Evolutionary conservation across 176 grass and related monocot species (phyloP), one percentile per base, ranked within the genome.

Genomic region (Zizania latifolia): DNA sequence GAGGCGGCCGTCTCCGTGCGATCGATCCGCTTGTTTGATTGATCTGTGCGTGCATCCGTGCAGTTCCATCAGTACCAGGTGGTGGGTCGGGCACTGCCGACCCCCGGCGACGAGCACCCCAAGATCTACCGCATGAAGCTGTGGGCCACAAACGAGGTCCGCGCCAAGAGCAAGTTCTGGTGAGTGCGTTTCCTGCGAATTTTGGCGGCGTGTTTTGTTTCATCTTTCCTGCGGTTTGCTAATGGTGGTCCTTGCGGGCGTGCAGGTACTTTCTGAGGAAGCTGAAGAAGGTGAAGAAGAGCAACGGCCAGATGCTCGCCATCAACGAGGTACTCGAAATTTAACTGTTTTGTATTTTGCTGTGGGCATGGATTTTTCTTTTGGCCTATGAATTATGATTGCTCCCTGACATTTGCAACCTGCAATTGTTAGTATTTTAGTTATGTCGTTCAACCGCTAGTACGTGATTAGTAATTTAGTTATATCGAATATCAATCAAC

Each of bases 1-100:
- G 17, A 5, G 22, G 28, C 31, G 2, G 11, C 36, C 15, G 22
- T 34, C 21, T 61, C 21, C 37, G 0, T 31, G 9, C 24, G 15
- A 21, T 45, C 71, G 46, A 74, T 75, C 37, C 14, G 55, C 65
- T 35, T 26, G 7, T 56, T 43, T 55, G 62, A 85, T 73, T 73
- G 37, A 10, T 2, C 5, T 8, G 17, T 21, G 37, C 6, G 27
- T 44, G 39, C 29, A 6, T 62, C 4, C 4, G n/a, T 70, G 65
- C 85, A 87, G 91, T 93, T 93, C 78, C 91, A 93, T 90, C 91
- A 93, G 88, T 93, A 93, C 74, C 91, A 93, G 78, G 91, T 90
- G 51, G 91, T 93, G 37, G 87, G 91, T 14, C 80, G 91, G 14
- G 91, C 81, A 33, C 85, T 93, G 53, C 91, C 91, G 28, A 85